These are phyloP conservation scores for Phaffomyces opuntiae DNA, from an alignment of 805 yeast genomes.

Conservation along the genomic window DNA sequence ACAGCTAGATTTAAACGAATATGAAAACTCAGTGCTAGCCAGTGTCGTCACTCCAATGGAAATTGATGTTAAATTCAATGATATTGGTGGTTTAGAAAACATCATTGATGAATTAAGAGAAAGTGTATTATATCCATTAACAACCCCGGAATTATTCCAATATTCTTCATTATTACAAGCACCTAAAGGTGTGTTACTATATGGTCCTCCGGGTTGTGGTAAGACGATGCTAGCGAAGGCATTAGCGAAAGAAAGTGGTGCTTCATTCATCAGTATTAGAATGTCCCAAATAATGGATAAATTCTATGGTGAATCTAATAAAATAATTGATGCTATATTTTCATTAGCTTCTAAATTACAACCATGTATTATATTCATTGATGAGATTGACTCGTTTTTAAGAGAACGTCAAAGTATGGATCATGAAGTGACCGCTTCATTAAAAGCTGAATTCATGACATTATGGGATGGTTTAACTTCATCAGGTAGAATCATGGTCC, in stretches of 20 bases:
- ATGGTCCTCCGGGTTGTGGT: conserved; percentile 99
- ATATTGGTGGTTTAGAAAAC: conserved; percentile 82
- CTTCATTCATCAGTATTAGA: conserved; percentile 82
- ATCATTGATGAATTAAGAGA: conserved; percentile 84
- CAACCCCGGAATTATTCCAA: conserved; percentile 65
- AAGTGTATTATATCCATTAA: conserved; percentile 81
- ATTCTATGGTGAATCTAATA: conserved; percentile 96
- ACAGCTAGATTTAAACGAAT: conserved; percentile 50
- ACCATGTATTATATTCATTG: conserved; percentile 93
- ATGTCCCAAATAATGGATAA: conserved; percentile 95
- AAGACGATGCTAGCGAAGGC: conserved; percentile 99
- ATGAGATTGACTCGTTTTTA: conserved; percentile 91
- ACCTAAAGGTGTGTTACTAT: conserved; percentile 94
- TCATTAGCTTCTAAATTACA: conserved; percentile 82
- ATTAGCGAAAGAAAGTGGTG: conserved; percentile 96
- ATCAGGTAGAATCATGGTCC: conserved; percentile 73
- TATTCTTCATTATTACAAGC: conserved; percentile 75
- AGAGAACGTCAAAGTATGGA: conserved; percentile 79
- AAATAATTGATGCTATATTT: conserved; percentile 87
- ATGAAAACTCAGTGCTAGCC: conserved; percentile 72
- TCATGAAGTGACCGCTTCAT: conserved; percentile 91
- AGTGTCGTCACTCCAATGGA: conserved; percentile 82
- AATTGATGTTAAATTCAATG: conserved; percentile 66
- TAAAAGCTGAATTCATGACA: conserved; percentile 96
- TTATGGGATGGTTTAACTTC: conserved; percentile 89